These are phyloP conservation scores for Albatrellus sp. DNA, from an alignment of 1,284 basidiomycete species.

Conservation along the genomic window DNA sequence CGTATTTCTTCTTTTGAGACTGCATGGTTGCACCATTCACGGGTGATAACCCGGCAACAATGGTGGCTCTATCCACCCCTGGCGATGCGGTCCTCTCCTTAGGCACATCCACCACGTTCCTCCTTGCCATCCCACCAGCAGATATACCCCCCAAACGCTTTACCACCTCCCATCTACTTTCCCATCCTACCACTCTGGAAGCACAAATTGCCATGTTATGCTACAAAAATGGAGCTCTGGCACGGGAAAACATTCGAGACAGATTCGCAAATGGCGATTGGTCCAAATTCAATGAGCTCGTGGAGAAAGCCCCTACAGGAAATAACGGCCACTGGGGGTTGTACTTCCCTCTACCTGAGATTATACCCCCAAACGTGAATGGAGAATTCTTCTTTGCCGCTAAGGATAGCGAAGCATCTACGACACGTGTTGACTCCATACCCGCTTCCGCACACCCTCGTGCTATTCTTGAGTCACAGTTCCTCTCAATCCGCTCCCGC, in stretches of 20 bases:
- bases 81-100: constrained; percentile 81
- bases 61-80: constrained; percentile 69
- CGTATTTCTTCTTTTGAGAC: constrained; percentile 24
- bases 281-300: constrained; percentile 60
- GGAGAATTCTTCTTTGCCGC: constrained; percentile 52
- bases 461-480: constrained; percentile 80
- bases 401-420: constrained; percentile 4
- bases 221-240: constrained; percentile 77
- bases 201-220: constrained; percentile 72
- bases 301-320: constrained; percentile 45
- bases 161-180: constrained; percentile 62
- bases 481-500: constrained; percentile 67
- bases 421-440: constrained; percentile 22
- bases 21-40: constrained; percentile 81
- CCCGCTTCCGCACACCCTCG: constrained; percentile 50
- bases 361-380: constrained; percentile 64
- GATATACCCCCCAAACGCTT: constrained; percentile 51
- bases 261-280: constrained; percentile 52
- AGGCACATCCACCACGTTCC: constrained; percentile 85
- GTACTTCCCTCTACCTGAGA: constrained; percentile 75
- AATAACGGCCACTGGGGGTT: constrained; percentile 52
- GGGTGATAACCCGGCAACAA: constrained; percentile 86
- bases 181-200: constrained; percentile 49
- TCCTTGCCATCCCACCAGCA: constrained; percentile 62
- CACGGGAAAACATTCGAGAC: constrained; percentile 73